Base-by-base conservation (phyloP, 2,329 filamentous ascomycete genomes). In the Pseudogymnoascus sp. region DNA sequence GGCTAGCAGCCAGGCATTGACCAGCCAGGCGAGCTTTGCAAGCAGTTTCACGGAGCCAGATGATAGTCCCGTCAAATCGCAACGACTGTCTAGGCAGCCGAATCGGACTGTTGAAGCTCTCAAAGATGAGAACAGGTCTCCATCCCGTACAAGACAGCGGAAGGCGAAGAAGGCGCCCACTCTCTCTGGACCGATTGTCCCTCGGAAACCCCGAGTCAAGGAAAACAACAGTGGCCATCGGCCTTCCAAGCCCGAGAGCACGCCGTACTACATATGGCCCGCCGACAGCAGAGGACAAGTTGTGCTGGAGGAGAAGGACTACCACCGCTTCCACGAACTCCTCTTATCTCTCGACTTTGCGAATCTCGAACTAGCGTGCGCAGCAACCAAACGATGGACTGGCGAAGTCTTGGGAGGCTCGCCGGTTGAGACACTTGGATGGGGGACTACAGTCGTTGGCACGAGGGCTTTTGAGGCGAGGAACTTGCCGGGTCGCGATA, bases 341-440 rank as follows among this genome's bases (percentile, higher is more conserved):
- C 78, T 95, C 0, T 80, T 93, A 4, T 84, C 88, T 64, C 82
- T 92, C 0, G 89, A 92, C 73, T 95, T 95, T 73, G 80, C 84
- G 1, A 87, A 82, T 7, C 74, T 86, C 3, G 82, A 83, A 10
- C 82, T 87, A 59, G 86, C 88, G 0, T 77, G 77, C 1, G 78
- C 79, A 34, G 91, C 88, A 70, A 90, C 89, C 2, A 77, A 75
- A 61, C 83, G 88, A 62, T 95, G 90, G 89, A 79, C 86, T 47
- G 80, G 80, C 12, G 89, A 93, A 70, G 84, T 88, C 1, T 82
- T 81, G 14, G 80, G 68, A 60, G 70, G 66, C 36, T 65, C 65
- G 47, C 65, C 68, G 1, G 65, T 45, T 16, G 68, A 70, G 66
- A 65, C 81, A 0, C 74, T 77, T 0, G 69, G 73, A 18, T 87